Percentiles rank a stretch among this genome's conserved stretches.
Evolutionary conservation across 139 green algal species (phyloP).

Genomic region (Picochlorum sp.): DNA sequence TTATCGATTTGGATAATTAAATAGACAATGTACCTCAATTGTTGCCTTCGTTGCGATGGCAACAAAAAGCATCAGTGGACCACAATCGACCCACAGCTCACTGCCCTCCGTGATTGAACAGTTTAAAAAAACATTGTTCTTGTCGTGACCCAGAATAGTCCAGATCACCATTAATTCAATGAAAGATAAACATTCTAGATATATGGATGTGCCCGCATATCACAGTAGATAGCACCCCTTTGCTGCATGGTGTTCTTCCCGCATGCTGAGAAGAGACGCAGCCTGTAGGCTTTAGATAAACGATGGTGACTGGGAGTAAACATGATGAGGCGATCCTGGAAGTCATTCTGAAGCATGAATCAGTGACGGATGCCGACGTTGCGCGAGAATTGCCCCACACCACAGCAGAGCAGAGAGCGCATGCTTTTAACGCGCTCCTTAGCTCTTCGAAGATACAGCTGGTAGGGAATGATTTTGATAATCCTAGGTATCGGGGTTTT

Average conservation of each 20-base stretch:
- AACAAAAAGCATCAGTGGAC: background rate
- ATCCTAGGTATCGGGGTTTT: constrained; percentile 19
- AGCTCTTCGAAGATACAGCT: background rate
- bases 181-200: too few species aligned
- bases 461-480: constrained; percentile 1
- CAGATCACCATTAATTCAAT: too few species aligned
- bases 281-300: background rate
- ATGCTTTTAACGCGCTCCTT: constrained; percentile 35
- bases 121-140: background rate
- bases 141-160: too few species aligned
- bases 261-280: background rate
- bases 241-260: too few species aligned
- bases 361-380: constrained; percentile 11
- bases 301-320: background rate
- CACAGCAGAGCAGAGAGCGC: constrained; percentile 19
- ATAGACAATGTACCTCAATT: too few species aligned
- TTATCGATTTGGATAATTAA: background rate
- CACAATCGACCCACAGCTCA: background rate
- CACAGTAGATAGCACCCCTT: too few species aligned
- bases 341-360: constrained; percentile 12
- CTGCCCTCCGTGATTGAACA: background rate
- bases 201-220: too few species aligned
- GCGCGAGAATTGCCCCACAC: constrained; percentile 1
- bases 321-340: background rate
- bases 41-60: too few species aligned